These are phyloP conservation scores for Podila verticillata DNA, from an alignment of 192 early-diverging fungal species.

Conservation along the genomic window DNA sequence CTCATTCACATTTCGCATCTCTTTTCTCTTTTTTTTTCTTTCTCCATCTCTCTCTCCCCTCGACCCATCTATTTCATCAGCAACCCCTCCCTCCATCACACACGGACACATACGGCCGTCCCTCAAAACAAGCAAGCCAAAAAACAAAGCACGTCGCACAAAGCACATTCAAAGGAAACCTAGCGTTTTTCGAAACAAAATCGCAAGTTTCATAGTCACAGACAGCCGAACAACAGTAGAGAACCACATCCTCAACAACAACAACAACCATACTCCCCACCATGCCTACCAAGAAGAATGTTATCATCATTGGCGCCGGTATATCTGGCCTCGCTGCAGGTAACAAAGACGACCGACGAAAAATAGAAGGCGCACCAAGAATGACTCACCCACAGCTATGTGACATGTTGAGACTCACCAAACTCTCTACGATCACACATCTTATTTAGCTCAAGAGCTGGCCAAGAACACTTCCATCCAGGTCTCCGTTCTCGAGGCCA, in stretches of 20 bases:
- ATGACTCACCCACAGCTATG: background rate
- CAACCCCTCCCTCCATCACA: too few relatives aligned
- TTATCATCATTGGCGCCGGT: slow-evolving; percentile 52
- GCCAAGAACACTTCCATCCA: slow-evolving; percentile 50
- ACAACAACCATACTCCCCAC: background rate
- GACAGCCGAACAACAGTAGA: background rate
- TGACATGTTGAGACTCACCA: background rate
- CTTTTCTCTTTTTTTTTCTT: background rate
- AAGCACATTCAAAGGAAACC: background rate
- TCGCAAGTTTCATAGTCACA: too few relatives aligned
- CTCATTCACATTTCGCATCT: background rate
- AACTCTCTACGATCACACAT: background rate
- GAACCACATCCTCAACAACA: background rate
- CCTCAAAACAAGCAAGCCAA: slow-evolving; percentile 4
- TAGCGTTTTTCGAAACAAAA: too few relatives aligned
- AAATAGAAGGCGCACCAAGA: background rate
- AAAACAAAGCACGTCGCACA: background rate
- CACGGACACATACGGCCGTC: background rate
- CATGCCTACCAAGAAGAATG: slow-evolving; percentile 29
- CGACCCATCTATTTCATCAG: background rate
- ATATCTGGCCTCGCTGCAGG: slow-evolving; percentile 52
- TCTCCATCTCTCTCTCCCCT: background rate
- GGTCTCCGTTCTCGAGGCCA: slow-evolving; percentile 48
- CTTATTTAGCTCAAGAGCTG: slow-evolving; percentile 48
- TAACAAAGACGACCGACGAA: background rate